phyloP scores from a whole-genome alignment of 305 asterid genomes.

The Euphrasia arctica region DNA sequence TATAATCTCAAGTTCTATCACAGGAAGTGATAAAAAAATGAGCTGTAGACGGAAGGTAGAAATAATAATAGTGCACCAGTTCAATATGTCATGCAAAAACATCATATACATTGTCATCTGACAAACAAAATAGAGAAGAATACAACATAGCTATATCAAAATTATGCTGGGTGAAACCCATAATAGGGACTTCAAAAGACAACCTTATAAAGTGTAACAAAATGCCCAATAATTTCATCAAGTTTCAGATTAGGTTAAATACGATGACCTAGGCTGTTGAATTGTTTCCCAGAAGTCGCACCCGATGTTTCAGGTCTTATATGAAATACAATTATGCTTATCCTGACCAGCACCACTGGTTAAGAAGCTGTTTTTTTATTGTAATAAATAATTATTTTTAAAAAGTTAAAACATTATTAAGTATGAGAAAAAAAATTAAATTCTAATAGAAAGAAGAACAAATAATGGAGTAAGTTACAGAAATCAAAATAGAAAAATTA shows the following conservation, averaged over 20 bases:
- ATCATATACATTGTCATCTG: slow-evolving; percentile 4
- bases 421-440: slow-evolving; percentile 10
- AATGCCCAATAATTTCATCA: slow-evolving; percentile 13
- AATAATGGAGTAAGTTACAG: slow-evolving; percentile 20
- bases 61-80: slow-evolving; percentile 4
- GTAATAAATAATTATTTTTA: background rate
- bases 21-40: background rate
- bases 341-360: slow-evolving; percentile 17
- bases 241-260: slow-evolving; percentile 11
- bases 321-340: slow-evolving; percentile 11
- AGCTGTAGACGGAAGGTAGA: background rate
- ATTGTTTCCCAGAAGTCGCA: slow-evolving; percentile 20
- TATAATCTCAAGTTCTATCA: slow-evolving; percentile 1
- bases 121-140: slow-evolving; percentile 8
- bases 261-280: slow-evolving; percentile 5
- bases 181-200: slow-evolving; percentile 13
- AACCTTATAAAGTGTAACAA: slow-evolving; percentile 12
- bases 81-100: slow-evolving; percentile 5
- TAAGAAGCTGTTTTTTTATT: slow-evolving; percentile 4
- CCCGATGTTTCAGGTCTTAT: slow-evolving; percentile 13
- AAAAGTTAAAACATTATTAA: slow-evolving; percentile 5
- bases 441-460: slow-evolving; percentile 21
- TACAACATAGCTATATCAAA: slow-evolving; percentile 6
- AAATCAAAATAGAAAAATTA: slow-evolving; percentile 16
- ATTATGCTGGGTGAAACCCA: slow-evolving; percentile 11